phyloP scores from a whole-genome alignment of 1,284 basidiomycete species.

The Rhodotorula mucilaginosa region DNA sequence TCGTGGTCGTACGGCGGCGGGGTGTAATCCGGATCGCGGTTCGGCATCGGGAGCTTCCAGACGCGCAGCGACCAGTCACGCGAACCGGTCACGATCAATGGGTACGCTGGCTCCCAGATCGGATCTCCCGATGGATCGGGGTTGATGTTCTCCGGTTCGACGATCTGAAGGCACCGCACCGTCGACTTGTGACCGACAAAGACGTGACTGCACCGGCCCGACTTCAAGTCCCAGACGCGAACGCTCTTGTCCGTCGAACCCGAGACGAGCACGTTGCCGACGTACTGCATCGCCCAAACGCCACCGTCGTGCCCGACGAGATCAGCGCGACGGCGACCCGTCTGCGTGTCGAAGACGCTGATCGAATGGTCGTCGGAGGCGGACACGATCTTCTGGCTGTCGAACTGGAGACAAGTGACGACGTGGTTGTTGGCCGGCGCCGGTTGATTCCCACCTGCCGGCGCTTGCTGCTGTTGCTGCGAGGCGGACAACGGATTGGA shows the following conservation, averaged over 20 bases:
- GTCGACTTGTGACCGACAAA: slow-evolving; percentile 93
- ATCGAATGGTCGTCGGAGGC: slow-evolving; percentile 93
- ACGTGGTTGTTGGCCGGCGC: slow-evolving; percentile 60
- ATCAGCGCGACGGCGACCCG: slow-evolving; percentile 68
- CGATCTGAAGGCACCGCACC: slow-evolving; percentile 83
- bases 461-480: slow-evolving; percentile 59
- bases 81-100: slow-evolving; percentile 89
- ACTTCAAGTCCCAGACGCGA: slow-evolving; percentile 83
- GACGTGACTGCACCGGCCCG: slow-evolving; percentile 76
- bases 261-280: slow-evolving; percentile 78
- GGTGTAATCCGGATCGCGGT: slow-evolving; percentile 62
- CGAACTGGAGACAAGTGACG: slow-evolving; percentile 90
- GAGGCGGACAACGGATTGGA: slow-evolving; percentile 50
- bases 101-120: slow-evolving; percentile 53
- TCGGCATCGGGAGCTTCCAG: slow-evolving; percentile 78
- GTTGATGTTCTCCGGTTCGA: slow-evolving; percentile 67
- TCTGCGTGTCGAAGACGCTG: slow-evolving; percentile 79
- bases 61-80: slow-evolving; percentile 84
- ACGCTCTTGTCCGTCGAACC: slow-evolving; percentile 93
- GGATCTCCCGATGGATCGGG: slow-evolving; percentile 51
- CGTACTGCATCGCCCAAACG: slow-evolving; percentile 80
- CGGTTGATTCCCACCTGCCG: background rate
- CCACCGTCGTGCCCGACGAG: slow-evolving; percentile 90
- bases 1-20: slow-evolving; percentile 22
- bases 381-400: slow-evolving; percentile 86